Evolutionary conservation across 345 rosid genomes (phyloP).

Genomic region (Pugionium cornutum): DNA sequence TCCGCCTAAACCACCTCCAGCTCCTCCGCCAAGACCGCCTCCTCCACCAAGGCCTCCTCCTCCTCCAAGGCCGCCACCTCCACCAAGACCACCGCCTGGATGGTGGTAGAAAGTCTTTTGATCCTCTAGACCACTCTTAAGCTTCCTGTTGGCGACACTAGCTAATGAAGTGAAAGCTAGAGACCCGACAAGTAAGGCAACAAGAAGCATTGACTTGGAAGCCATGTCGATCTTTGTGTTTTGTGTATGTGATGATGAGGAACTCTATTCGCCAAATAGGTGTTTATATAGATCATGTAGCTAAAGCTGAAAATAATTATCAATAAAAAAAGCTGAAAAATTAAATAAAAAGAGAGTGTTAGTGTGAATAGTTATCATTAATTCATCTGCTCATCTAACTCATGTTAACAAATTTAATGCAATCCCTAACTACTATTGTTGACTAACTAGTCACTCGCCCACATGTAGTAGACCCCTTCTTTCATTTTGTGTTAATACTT

Average conservation of each 20-base stretch:
- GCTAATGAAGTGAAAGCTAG: slow-evolving; percentile 41
- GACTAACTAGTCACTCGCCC: slow-evolving; percentile 34
- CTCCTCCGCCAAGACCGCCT: slow-evolving; percentile 39
- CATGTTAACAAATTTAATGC: slow-evolving; percentile 39
- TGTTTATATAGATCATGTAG: slow-evolving; percentile 36
- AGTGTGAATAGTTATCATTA: slow-evolving; percentile 27
- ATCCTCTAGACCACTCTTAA: slow-evolving; percentile 36
- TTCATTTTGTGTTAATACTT: slow-evolving; percentile 18
- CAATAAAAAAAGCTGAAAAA: background rate
- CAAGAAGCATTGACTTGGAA: slow-evolving; percentile 40
- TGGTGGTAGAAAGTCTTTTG: slow-evolving; percentile 37
- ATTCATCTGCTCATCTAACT: slow-evolving; percentile 42
- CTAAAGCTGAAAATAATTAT: background rate
- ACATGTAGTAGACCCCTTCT: slow-evolving; percentile 41
- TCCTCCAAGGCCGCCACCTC: slow-evolving; percentile 42
- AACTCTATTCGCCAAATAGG: slow-evolving; percentile 22
- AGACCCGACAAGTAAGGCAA: slow-evolving; percentile 41
- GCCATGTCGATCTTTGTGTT: slow-evolving; percentile 34
- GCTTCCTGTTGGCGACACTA: slow-evolving; percentile 38
- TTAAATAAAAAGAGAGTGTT: background rate
- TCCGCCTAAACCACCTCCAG: slow-evolving; percentile 34
- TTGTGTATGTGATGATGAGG: slow-evolving; percentile 35
- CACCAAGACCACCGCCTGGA: slow-evolving; percentile 42
- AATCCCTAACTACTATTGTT: slow-evolving; percentile 36
- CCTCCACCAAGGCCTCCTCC: slow-evolving; percentile 43